Conservation (phyloP, 1,284 basidiomycete genomes). For the Inonotus obliquus region DNA sequence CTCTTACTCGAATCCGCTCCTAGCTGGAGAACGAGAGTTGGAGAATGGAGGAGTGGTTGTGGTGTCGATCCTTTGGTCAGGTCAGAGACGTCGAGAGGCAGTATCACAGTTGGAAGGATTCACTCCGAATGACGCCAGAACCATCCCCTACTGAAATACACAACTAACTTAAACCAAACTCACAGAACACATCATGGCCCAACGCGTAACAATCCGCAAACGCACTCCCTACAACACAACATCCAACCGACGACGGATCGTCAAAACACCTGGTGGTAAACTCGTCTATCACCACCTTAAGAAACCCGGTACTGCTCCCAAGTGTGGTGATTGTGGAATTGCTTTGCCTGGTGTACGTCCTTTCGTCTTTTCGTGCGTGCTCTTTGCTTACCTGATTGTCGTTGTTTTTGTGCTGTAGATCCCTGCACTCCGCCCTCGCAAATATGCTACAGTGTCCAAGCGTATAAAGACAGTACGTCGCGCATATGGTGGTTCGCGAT, state of each 20-base stretch:
- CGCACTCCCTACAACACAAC: conserved; percentile 98
- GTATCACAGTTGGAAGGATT: too few relatives aligned
- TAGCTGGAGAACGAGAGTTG: not conserved
- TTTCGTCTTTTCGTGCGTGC: not conserved
- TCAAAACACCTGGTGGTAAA: conserved; percentile 96
- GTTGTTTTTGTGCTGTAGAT: conserved; percentile 44
- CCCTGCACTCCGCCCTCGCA: conserved; percentile 87
- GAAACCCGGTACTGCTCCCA: conserved; percentile 84
- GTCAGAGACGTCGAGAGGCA: not conserved
- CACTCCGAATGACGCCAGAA: not conserved
- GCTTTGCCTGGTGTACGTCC: conserved; percentile 84
- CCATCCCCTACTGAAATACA: not conserved
- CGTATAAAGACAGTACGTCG: conserved; percentile 91
- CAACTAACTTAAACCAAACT: not conserved
- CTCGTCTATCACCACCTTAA: conserved; percentile 89
- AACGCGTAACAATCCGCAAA: conserved; percentile 99
- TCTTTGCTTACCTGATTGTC: conserved; percentile 1
- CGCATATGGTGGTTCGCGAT: conserved; percentile 94
- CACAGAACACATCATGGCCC: conserved; percentile 67
- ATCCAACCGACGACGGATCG: conserved; percentile 91
- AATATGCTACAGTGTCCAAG: conserved; percentile 93
- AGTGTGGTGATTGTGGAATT: conserved; percentile 96
- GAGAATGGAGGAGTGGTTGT: not conserved
- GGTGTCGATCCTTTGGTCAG: too few relatives aligned
- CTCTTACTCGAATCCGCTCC: not conserved